phyloP scores from a whole-genome alignment of 139 green algal genomes.

The Deuterostichococcus epilithicus region DNA sequence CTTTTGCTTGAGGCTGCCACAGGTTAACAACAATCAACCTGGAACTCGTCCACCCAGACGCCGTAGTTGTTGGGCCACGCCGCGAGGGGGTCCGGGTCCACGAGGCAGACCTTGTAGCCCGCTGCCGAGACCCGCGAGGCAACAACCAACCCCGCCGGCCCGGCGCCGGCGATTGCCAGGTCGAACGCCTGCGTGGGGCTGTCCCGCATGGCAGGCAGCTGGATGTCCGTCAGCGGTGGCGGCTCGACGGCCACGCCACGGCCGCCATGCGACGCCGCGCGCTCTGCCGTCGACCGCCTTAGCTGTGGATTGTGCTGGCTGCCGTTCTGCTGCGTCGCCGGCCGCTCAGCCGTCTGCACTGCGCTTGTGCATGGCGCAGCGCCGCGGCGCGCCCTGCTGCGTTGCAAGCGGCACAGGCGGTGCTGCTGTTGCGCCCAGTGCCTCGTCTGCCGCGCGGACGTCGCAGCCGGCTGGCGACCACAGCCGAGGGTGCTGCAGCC shows the following conservation, averaged over 20 bases:
- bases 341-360: background rate
- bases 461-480: too few relatives aligned
- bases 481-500: too few relatives aligned
- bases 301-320: background rate
- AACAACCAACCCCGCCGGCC: constrained; percentile 82
- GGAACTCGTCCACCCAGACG: constrained; percentile 98
- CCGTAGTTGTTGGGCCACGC: constrained; percentile 98
- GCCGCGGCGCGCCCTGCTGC: background rate
- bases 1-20: too few relatives aligned
- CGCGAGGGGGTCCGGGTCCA: constrained; percentile 77
- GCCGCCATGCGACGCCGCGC: too few relatives aligned
- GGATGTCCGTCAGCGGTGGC: background rate
- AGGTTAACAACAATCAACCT: background rate
- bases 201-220: background rate
- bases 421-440: too few relatives aligned
- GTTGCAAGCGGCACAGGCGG: too few relatives aligned
- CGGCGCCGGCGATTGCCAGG: constrained; percentile 84
- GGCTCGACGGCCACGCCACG: background rate
- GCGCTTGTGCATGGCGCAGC: too few relatives aligned
- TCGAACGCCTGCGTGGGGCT: constrained; percentile 49
- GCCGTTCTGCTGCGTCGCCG: too few relatives aligned
- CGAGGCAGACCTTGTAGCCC: constrained; percentile 70
- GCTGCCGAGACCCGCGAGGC: constrained; percentile 54
- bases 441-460: too few relatives aligned
- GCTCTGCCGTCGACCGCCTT: too few relatives aligned